phyloP scores from a whole-genome alignment of 306 rosid genomes.

The Carpinus viminea region DNA sequence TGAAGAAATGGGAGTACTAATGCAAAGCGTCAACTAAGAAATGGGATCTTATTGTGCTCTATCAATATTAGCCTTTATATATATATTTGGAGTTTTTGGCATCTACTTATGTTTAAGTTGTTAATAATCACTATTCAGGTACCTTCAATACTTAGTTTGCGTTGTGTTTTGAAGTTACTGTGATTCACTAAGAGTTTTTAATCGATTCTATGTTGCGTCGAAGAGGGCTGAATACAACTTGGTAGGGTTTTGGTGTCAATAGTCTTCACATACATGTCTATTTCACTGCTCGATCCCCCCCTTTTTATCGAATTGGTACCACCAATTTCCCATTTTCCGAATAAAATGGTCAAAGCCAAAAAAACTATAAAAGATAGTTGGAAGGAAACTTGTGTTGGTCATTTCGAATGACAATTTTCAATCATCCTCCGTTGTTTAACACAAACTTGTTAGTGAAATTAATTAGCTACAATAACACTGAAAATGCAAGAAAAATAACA shows the following conservation, averaged over 20 bases:
- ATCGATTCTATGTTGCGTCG: neutral
- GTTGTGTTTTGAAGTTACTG: neutral
- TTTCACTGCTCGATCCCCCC: too few relatives aligned
- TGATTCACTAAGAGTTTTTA: neutral
- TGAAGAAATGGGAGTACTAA: conserved; percentile 86
- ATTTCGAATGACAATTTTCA: neutral
- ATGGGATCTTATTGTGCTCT: too few relatives aligned
- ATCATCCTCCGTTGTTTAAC: neutral
- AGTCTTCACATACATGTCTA: too few relatives aligned
- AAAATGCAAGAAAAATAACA: neutral
- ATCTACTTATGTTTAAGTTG: too few relatives aligned
- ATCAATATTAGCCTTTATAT: too few relatives aligned
- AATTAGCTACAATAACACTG: neutral
- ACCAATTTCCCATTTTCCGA: too few relatives aligned
- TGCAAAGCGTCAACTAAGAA: neutral
- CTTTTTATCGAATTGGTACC: too few relatives aligned
- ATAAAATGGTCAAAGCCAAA: too few relatives aligned
- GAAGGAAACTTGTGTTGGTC: too few relatives aligned
- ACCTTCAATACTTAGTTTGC: neutral
- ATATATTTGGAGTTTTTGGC: neutral
- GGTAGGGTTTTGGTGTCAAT: too few relatives aligned
- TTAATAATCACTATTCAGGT: too few relatives aligned
- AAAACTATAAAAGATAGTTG: too few relatives aligned
- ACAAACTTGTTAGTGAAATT: neutral
- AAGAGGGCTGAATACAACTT: neutral